These are phyloP conservation scores for Monosporozyma solicola DNA, from an alignment of 805 yeast genomes.

Conservation along the genomic window DNA sequence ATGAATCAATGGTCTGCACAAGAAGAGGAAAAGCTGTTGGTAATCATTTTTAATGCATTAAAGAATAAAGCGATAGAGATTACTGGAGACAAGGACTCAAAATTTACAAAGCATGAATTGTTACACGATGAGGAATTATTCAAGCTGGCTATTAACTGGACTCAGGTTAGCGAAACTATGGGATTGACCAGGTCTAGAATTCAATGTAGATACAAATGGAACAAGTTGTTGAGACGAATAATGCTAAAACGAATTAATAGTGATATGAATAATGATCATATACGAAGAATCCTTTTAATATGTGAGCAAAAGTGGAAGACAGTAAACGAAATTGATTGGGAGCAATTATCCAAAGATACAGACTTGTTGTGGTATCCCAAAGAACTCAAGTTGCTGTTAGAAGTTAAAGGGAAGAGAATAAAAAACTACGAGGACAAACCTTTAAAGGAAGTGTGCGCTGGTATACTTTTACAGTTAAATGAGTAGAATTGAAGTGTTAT, in stretches of 20 bases:
- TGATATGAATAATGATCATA: slow-evolving; percentile 34
- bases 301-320: slow-evolving; percentile 35
- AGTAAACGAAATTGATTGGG: slow-evolving; percentile 42
- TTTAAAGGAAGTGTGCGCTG: slow-evolving; percentile 24
- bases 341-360: slow-evolving; percentile 38
- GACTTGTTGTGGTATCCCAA: slow-evolving; percentile 46
- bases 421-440: slow-evolving; percentile 38
- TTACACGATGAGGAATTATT: slow-evolving; percentile 4
- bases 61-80: slow-evolving; percentile 1
- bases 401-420: slow-evolving; percentile 42
- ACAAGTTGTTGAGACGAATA: slow-evolving; percentile 52
- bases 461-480: slow-evolving; percentile 27
- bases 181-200: slow-evolving; percentile 76
- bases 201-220: slow-evolving; percentile 91
- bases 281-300: slow-evolving; percentile 37
- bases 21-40: slow-evolving; percentile 54
- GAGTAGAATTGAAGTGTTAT: slow-evolving; percentile 24
- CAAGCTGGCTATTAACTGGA: slow-evolving; percentile 63
- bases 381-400: slow-evolving; percentile 54
- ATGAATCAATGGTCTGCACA: slow-evolving; percentile 64
- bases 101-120: slow-evolving; percentile 4
- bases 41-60: slow-evolving; percentile 34
- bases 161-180: slow-evolving; percentile 74
- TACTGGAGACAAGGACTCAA: not conserved
- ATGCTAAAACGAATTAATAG: not conserved